Percentiles rank a stretch among this genome's conserved stretches.
These are phyloP conservation scores for Auxenochlorella pyrenoidosa DNA, from an alignment of 139 green algal genomes.

Conservation along the genomic window DNA sequence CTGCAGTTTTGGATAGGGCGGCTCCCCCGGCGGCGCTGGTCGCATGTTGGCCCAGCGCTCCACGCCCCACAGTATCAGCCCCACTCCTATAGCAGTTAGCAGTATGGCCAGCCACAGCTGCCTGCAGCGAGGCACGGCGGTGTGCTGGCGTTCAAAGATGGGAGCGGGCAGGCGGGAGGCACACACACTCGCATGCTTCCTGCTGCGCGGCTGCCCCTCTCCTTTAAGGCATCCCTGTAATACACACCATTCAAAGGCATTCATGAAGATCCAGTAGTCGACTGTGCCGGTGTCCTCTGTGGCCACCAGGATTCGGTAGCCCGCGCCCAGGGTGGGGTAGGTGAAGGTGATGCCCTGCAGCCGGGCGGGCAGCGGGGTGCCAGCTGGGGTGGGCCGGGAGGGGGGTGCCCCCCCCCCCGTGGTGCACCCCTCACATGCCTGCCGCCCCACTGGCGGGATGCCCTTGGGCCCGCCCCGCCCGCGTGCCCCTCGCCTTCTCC, in stretches of 20 bases:
- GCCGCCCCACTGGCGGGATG: too few relatives aligned
- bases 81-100: neutral
- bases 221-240: too few relatives aligned
- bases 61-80: neutral
- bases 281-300: neutral
- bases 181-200: neutral
- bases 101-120: constrained; percentile 28
- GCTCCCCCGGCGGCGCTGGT: neutral
- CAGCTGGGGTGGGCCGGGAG: too few relatives aligned
- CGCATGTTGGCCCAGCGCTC: constrained; percentile 8
- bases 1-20: constrained; percentile 9
- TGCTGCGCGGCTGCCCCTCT: neutral
- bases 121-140: neutral
- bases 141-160: neutral
- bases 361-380: too few relatives aligned
- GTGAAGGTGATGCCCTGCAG: neutral
- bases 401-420: too few relatives aligned
- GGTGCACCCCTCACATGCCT: too few relatives aligned
- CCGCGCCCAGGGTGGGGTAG: neutral
- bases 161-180: neutral
- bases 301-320: neutral
- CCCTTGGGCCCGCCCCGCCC: too few relatives aligned
- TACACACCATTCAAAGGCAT: neutral
- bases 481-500: neutral
- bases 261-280: constrained; percentile 5